These are phyloP conservation scores for Physcomitrium patens DNA, from an alignment of 225 moss, liverwort and hornwort genomes.

Conservation along the genomic window DNA sequence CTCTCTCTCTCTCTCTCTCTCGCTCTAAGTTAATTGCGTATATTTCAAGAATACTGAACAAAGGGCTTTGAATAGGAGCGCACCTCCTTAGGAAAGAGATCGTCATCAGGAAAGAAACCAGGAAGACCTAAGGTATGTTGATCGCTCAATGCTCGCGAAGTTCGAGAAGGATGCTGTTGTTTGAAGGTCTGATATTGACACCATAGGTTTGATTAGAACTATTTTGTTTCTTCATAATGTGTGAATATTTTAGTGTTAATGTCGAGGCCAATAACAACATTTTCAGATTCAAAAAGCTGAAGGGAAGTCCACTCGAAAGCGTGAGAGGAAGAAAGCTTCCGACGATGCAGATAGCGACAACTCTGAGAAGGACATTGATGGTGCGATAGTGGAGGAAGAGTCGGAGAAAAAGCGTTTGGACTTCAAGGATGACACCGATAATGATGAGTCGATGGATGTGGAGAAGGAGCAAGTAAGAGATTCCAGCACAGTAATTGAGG, in stretches of 20 bases:
- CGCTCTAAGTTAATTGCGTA: background rate
- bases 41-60: slow-evolving; percentile 16
- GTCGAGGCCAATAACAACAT: background rate
- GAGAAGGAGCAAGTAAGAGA: slow-evolving; percentile 57
- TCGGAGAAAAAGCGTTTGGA: slow-evolving; percentile 67
- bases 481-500: slow-evolving; percentile 41
- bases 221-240: background rate
- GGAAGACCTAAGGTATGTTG: slow-evolving; percentile 32
- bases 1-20: background rate
- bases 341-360: slow-evolving; percentile 64
- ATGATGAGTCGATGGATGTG: slow-evolving; percentile 65
- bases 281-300: slow-evolving; percentile 72
- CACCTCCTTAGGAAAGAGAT: slow-evolving; percentile 28
- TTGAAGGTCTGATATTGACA: too few species aligned
- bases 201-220: too few species aligned
- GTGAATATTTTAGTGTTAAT: background rate
- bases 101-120: slow-evolving; percentile 27
- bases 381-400: slow-evolving; percentile 78
- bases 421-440: slow-evolving; percentile 68
- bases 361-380: slow-evolving; percentile 62
- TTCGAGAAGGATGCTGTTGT: too few species aligned
- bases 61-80: slow-evolving; percentile 21
- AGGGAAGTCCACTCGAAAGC: slow-evolving; percentile 58
- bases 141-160: background rate
- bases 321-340: slow-evolving; percentile 53